Conservation (phyloP, 1,284 basidiomycete genomes). For the Rhodotorula sp. region DNA sequence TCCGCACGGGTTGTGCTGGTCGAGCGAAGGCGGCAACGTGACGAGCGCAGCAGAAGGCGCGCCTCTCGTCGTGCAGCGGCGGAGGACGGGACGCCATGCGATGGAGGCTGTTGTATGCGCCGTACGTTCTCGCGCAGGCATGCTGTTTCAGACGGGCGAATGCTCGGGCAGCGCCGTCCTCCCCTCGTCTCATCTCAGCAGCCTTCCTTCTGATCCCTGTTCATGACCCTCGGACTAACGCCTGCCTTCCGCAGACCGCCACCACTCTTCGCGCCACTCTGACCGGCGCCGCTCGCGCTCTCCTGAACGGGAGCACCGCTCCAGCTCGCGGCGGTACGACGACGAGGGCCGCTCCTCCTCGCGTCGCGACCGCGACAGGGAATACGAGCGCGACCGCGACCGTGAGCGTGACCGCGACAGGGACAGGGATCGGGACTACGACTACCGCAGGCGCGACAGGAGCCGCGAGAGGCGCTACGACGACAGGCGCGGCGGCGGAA, state of each 20-base stretch:
- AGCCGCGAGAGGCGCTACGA: conserved; percentile 42
- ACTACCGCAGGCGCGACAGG: conserved; percentile 43
- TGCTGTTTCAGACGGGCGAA: too few relatives aligned
- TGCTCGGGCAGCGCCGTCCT: too few relatives aligned
- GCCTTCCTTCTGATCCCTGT: too few relatives aligned
- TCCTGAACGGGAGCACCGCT: neutral
- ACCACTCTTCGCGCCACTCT: conserved; percentile 6
- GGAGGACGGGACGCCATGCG: too few relatives aligned
- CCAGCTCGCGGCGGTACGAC: neutral
- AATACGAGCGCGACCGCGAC: conserved; percentile 2
- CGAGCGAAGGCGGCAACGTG: too few relatives aligned
- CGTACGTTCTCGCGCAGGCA: too few relatives aligned
- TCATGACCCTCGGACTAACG: neutral
- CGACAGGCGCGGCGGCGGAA: neutral
- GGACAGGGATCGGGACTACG: too few relatives aligned
- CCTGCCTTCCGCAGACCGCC: neutral
- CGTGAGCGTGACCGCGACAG: neutral
- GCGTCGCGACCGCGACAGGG: neutral
- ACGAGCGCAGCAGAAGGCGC: too few relatives aligned
- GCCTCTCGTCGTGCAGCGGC: too few relatives aligned
- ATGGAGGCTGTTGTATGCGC: too few relatives aligned
- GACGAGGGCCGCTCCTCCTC: neutral
- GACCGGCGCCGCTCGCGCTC: conserved; percentile 8
- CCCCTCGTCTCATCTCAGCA: too few relatives aligned
- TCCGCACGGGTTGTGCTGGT: too few relatives aligned